Evolutionary conservation across 805 yeast species (phyloP), one percentile per base, ranked within the genome.

Genomic region (Suhomyces faveliae): DNA sequence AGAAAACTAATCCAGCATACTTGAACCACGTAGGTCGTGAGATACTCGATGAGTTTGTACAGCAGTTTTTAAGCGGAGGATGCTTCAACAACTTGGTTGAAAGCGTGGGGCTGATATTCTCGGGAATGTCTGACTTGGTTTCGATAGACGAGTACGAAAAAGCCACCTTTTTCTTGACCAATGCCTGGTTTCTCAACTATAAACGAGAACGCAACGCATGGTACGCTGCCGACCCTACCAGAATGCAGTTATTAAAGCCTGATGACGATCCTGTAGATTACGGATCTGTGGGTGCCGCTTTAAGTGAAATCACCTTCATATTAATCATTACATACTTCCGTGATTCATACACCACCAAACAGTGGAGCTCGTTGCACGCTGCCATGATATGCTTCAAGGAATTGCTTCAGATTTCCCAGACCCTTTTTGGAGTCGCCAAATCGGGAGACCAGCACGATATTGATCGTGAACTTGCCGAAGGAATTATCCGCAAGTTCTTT

Each of bases 181-280:
- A 78, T 5, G 74, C 88, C 1, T 92, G 97, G 97, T 84, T 89
- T 55, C 68, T 89, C 42, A 76, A 77, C 27, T 89, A 81, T 50
- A 89, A 86, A 55, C 68, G 85, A 17, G 65, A 63, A 43, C 53
- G 55, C 40, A 55, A 46, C 23, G 35, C 42, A 6, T 29, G 35
- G 27, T 30, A 25, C 37, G n/a, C 17, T 1, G 22, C 23, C 2
- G 43, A 41, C 25, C 35, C 25, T 17, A 13, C 40, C 8, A 3
- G 41, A 23, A 5, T n/a, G 22, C 27, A 20, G 13, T 7, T 29
- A 3, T 17, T 38, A 20, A 39, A 20, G 10, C 46, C 56, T n/a
- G 45, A 53, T 9, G 67, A 63, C 33, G 71, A 68, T 42, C 40
- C 48, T 11, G 35, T 64, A 3, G 70, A 70, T 35, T 72, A 67